Conservation (phyloP, 495 filamentous ascomycete genomes). For the Baudoinia panamericana region DNA sequence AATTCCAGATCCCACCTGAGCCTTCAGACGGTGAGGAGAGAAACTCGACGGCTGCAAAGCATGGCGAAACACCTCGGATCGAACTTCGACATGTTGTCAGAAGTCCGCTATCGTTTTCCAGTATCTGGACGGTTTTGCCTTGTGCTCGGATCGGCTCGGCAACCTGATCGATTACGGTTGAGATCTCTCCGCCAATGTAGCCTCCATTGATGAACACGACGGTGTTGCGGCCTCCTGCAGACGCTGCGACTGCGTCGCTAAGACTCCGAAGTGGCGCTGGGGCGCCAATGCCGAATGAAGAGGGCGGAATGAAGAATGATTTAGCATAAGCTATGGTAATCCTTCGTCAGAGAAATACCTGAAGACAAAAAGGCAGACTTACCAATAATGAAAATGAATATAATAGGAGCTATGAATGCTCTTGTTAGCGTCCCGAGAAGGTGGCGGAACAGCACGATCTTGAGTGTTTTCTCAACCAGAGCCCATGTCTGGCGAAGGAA, state of each 20-base stretch:
- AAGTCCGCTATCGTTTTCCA: slow-evolving; percentile 42
- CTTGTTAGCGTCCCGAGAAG: slow-evolving; percentile 48
- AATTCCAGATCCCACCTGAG: slow-evolving; percentile 59
- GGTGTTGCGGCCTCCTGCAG: slow-evolving; percentile 38
- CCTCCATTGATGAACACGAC: slow-evolving; percentile 76
- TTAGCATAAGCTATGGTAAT: slow-evolving; percentile 26
- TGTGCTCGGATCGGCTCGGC: slow-evolving; percentile 36
- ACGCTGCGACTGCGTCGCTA: slow-evolving; percentile 40
- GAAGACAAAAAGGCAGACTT: too few relatives aligned
- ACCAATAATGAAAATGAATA: slow-evolving; percentile 41
- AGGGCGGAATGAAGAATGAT: slow-evolving; percentile 30
- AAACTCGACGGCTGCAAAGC: slow-evolving; percentile 67
- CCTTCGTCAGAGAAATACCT: neutral
- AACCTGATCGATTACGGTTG: slow-evolving; percentile 52
- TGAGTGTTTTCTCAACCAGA: slow-evolving; percentile 59
- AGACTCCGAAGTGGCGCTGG: slow-evolving; percentile 46
- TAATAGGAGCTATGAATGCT: slow-evolving; percentile 57
- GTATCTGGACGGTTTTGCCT: slow-evolving; percentile 43
- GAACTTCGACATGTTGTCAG: slow-evolving; percentile 48
- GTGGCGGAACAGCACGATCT: slow-evolving; percentile 54
- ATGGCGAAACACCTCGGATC: slow-evolving; percentile 55
- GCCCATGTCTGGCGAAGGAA: slow-evolving; percentile 58
- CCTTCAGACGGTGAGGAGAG: slow-evolving; percentile 58
- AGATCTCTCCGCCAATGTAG: slow-evolving; percentile 54
- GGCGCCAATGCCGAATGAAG: slow-evolving; percentile 49